Evolutionary conservation across 2,329 filamentous ascomycete genomes (phyloP), one percentile per base, ranked within the genome.

Genomic region (Chaetomium sp.): DNA sequence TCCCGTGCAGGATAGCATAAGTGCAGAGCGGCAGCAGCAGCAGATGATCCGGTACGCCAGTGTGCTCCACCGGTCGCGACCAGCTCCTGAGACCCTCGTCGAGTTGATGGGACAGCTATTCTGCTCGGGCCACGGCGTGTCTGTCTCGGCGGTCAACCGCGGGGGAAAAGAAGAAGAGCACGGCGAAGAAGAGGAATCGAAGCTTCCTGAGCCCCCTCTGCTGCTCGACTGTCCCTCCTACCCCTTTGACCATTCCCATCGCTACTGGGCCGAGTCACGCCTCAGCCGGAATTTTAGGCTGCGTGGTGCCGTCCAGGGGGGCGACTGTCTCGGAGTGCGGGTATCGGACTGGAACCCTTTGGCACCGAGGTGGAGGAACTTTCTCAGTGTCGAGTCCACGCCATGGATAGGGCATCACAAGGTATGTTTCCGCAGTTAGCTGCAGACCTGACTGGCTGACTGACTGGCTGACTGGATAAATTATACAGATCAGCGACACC

Each of bases 341-440:
- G 49, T 56, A 6, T 32, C 56, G 1, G 67, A 68, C 36, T 66
- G 63, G 64, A 68, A 68, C 45, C 66, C 66, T 0, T 48, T 68
- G 4, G 59, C 65, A 2, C 68, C 68, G 2, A 56, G 64, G 10
- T 81, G 78, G 78, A 68, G 76, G 27, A 75, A 76, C 42, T 67
- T 75, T 12, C 65, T 78, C 10, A 68, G 70, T 0, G 51, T 73
- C 0, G 66, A 71, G 11, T 69, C 73, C 4, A 65, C 68, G 1
- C 73, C 74, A 0, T 80, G 77, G 77, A 59, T 78, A 5, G 64
- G 64, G 1, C 72, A 79, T 52, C 76, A 80, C 36, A 33, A 33
- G 7, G 27, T 43, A 41, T 12, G 40, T 32, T 32, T 40, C 3
- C 10, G 5, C 8, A 14, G 5, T 4, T 49, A 8, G 27, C 19